Conservation (phyloP, 1,284 basidiomycete species). For the Taiwanofungus camphoratus region DNA sequence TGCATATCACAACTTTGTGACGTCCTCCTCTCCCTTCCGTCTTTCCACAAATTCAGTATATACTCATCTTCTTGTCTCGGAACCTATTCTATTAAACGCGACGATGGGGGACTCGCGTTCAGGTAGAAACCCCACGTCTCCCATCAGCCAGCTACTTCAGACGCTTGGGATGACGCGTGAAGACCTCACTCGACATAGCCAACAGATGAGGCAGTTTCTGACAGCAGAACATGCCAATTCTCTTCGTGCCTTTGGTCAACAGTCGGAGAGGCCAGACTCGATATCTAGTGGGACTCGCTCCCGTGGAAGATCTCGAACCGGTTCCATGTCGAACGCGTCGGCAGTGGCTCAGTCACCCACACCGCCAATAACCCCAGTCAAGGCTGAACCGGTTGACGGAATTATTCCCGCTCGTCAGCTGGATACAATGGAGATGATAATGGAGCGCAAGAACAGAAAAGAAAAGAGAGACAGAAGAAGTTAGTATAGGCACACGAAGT, state of each 20-base stretch:
- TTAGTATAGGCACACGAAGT: slow-evolving; percentile 9
- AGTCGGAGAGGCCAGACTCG: slow-evolving; percentile 10
- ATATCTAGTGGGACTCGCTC: slow-evolving; percentile 26
- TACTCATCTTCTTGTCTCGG: too few relatives aligned
- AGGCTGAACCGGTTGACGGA: slow-evolving; percentile 49
- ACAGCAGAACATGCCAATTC: slow-evolving; percentile 42
- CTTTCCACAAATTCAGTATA: too few relatives aligned
- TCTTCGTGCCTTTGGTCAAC: slow-evolving; percentile 38
- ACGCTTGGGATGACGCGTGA: slow-evolving; percentile 66
- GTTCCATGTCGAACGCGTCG: slow-evolving; percentile 43
- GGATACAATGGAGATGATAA: slow-evolving; percentile 67
- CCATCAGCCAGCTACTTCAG: slow-evolving; percentile 60
- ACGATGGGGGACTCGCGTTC: slow-evolving; percentile 14
- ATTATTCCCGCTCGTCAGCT: slow-evolving; percentile 45
- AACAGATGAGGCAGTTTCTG: slow-evolving; percentile 71
- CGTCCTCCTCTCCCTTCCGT: slow-evolving; percentile 3
- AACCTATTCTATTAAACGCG: slow-evolving; percentile 1
- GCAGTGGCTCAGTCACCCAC: slow-evolving; percentile 27
- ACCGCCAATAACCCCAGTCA: slow-evolving; percentile 52
- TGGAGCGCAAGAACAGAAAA: slow-evolving; percentile 59
- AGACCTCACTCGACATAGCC: slow-evolving; percentile 58
- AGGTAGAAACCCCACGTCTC: slow-evolving; percentile 30
- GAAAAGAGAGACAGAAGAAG: slow-evolving; percentile 41
- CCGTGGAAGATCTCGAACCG: slow-evolving; percentile 41
- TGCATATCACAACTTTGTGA: not conserved